phyloP scores from a whole-genome alignment of 805 yeast species.

The Isabelozyma pseudorhagii region DNA sequence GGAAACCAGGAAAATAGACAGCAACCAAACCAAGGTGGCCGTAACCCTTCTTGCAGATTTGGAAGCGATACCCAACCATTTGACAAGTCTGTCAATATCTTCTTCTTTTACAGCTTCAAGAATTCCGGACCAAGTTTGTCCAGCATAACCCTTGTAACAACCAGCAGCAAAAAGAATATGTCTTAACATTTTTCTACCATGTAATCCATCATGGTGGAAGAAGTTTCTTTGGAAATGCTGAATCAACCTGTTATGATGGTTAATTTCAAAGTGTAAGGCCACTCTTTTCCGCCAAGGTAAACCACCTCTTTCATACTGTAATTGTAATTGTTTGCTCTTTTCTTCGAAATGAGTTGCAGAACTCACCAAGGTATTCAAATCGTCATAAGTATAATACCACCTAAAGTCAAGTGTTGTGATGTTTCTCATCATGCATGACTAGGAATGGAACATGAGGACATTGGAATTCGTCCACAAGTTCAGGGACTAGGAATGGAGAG shows the following conservation, averaged over 20 bases:
- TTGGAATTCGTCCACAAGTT: conserved; percentile 6
- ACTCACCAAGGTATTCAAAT: conserved; percentile 17
- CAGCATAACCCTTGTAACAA: conserved; percentile 46
- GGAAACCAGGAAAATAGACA: too few relatives aligned
- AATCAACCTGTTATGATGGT: conserved; percentile 31
- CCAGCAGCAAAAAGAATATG: conserved; percentile 65
- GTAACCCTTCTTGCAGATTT: conserved; percentile 31
- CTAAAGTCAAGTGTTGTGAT: conserved; percentile 17
- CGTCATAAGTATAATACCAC: conserved; percentile 17
- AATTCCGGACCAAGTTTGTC: conserved; percentile 58
- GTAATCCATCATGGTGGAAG: conserved; percentile 44
- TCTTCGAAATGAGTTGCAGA: conserved; percentile 26
- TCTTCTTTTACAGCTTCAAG: conserved; percentile 49
- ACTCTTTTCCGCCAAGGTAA: conserved; percentile 35
- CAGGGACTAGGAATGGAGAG: conserved; percentile 14
- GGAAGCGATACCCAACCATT: conserved; percentile 44
- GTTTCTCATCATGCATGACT: conserved; percentile 2
- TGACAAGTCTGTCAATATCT: conserved; percentile 42
- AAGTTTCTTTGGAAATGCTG: conserved; percentile 55
- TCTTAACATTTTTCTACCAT: conserved; percentile 56
- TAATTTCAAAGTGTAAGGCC: conserved; percentile 26
- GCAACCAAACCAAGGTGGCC: conserved; percentile 2
- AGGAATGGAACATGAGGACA: not conserved
- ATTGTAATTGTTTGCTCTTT: conserved; percentile 22
- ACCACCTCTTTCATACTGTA: conserved; percentile 22